Base-by-base conservation (phyloP, 257 asterid genomes). In the Leonotis leonurus region DNA sequence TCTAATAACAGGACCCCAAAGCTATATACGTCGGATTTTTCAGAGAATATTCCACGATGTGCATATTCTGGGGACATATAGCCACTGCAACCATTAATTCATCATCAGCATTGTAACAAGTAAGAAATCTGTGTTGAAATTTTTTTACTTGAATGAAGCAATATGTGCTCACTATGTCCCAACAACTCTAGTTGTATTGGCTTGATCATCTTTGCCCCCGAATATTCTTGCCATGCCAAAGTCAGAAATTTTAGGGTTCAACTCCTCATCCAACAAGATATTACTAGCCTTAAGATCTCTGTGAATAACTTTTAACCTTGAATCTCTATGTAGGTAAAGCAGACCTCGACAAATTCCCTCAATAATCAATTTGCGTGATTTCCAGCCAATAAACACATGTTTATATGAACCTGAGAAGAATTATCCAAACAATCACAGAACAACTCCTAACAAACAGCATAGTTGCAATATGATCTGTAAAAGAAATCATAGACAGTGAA, bases 301-400 rank as follows among this genome's bases (percentile, higher is more conserved):
- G 18, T 63, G 69, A 39, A 71, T 70, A 14, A 70, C 64, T 17
- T 25, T 70, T 8, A 70, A 37, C 57, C 75, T 41, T 12, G 75
- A 70, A 59, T 78, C 83, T 3, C 68, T 37, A 22, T 62, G 68
- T 33, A 62, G 59, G 32, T 62, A 62, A 21, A 62, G 59, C 5
- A 62, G 49, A 26, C 68, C 68, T 21, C 49, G 49, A 33, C 68
- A 62, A 33, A 62, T 49, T 10, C 68, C 68, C 14, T 62, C 37
- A 5, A 62, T 62, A 27, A 62, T 62, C 7, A n/a, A 13, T n/a
- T 33, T n/a, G 18, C 68, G 59, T 10, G 26, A 48, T 48, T 21
- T 2, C 67, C 67, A 62, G 17, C 46, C 20, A 62, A 62, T 33
- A 62, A 18, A n/a, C 35, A 17, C 57, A 30, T 40, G 26, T 32